Conservation (phyloP, 1,284 basidiomycete species). For the Trichosporon faecale region DNA sequence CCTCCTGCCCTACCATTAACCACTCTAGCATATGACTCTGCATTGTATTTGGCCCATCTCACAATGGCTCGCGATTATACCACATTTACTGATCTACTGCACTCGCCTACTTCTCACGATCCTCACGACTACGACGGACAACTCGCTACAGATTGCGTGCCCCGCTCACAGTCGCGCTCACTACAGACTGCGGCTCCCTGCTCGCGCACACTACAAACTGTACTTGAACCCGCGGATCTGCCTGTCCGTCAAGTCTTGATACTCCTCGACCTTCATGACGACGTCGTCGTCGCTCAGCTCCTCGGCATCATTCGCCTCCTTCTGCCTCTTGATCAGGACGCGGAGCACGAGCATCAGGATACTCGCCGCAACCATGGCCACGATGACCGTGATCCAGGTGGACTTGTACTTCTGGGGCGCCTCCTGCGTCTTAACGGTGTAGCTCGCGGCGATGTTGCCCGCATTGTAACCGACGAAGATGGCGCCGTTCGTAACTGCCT, state of each 20-base stretch:
- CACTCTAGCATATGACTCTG: slow-evolving; percentile 7
- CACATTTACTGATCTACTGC: background rate
- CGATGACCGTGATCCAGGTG: slow-evolving; percentile 55
- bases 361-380: slow-evolving; percentile 45
- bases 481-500: slow-evolving; percentile 49
- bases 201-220: slow-evolving; percentile 27
- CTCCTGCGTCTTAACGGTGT: slow-evolving; percentile 46
- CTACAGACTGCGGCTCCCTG: too few relatives aligned
- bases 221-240: slow-evolving; percentile 41
- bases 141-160: too few relatives aligned
- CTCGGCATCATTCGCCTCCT: slow-evolving; percentile 22
- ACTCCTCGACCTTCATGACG: slow-evolving; percentile 20
- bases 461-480: slow-evolving; percentile 54
- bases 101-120: too few relatives aligned
- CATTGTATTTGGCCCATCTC: background rate
- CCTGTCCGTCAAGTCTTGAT: slow-evolving; percentile 40
- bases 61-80: background rate
- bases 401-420: slow-evolving; percentile 51
- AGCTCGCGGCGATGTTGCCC: slow-evolving; percentile 50
- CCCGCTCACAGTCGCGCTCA: too few relatives aligned
- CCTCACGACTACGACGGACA: too few relatives aligned
- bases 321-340: slow-evolving; percentile 43
- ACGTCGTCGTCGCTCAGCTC: slow-evolving; percentile 13
- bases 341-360: slow-evolving; percentile 44
- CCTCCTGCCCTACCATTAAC: slow-evolving; percentile 1